A percentile compares a stretch with the other conserved stretches of the same genome.
Conservation (phyloP, 2,329 filamentous ascomycete genomes). For the Pseudogymnoascus sp. region DNA sequence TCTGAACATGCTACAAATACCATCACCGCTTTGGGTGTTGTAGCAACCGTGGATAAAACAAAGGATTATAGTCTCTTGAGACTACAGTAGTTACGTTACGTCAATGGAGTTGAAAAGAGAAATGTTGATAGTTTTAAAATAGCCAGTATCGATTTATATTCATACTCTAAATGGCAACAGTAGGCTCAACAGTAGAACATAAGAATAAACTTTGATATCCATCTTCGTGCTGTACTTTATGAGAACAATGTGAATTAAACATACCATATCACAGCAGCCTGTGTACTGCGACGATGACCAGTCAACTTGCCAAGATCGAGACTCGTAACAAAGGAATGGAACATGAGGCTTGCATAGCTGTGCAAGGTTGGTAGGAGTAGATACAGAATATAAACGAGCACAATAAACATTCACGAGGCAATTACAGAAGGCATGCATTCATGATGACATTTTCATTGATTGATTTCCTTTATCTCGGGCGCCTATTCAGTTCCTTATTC, state of each 20-base stretch:
- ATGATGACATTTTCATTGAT: conserved; percentile 3
- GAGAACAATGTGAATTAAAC: neutral
- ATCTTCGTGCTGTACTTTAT: neutral
- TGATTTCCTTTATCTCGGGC: neutral
- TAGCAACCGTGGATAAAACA: neutral
- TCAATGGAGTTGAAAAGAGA: neutral
- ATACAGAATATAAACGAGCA: neutral
- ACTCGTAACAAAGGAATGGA: neutral
- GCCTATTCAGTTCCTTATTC: neutral
- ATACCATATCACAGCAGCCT: neutral
- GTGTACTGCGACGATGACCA: neutral
- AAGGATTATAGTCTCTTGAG: neutral
- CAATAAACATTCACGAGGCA: neutral
- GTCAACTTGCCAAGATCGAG: neutral
- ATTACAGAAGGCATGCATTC: neutral
- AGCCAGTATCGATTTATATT: neutral
- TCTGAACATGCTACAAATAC: neutral
- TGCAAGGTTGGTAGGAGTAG: neutral
- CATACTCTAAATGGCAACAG: neutral
- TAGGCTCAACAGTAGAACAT: neutral
- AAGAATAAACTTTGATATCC: neutral
- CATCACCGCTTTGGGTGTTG: neutral
- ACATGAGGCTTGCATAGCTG: neutral
- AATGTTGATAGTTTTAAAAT: neutral
- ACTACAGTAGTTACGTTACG: neutral